Evolutionary conservation across 352 stramenopile genomes (phyloP).

Genomic region (Globisporangium takayamanum): DNA sequence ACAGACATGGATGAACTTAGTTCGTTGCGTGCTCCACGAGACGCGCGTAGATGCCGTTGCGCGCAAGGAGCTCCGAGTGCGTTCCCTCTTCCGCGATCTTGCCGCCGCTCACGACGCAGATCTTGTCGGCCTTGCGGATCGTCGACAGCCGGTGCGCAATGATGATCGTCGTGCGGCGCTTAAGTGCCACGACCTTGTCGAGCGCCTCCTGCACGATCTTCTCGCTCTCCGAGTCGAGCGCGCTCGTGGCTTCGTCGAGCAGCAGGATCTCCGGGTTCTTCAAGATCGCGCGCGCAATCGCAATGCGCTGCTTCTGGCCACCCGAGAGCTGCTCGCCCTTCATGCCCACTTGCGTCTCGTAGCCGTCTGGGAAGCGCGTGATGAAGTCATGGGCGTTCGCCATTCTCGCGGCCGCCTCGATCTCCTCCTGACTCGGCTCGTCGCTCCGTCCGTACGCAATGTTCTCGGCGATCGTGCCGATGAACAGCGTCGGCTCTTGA

Average conservation of each 20-base stretch:
- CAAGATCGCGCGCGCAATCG: slow-evolving; percentile 70
- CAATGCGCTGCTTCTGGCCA: slow-evolving; percentile 95
- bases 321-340: slow-evolving; percentile 51
- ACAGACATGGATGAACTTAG: too few relatives aligned
- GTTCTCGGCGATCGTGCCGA: slow-evolving; percentile 33
- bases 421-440: slow-evolving; percentile 23
- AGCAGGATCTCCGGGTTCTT: slow-evolving; percentile 23
- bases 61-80: too few relatives aligned
- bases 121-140: slow-evolving; percentile 20
- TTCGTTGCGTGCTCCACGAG: too few relatives aligned
- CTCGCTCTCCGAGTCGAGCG: slow-evolving; percentile 40
- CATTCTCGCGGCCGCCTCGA: slow-evolving; percentile 67
- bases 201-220: slow-evolving; percentile 21
- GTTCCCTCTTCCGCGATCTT: too few relatives aligned
- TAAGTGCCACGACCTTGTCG: slow-evolving; percentile 16
- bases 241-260: slow-evolving; percentile 35
- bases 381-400: slow-evolving; percentile 90
- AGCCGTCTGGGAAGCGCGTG: slow-evolving; percentile 66
- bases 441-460: slow-evolving; percentile 35
- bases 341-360: slow-evolving; percentile 84
- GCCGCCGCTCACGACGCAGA: slow-evolving; percentile 13
- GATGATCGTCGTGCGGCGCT: slow-evolving; percentile 40
- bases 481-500: slow-evolving; percentile 72
- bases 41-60: too few relatives aligned
- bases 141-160: slow-evolving; percentile 17